These are phyloP conservation scores for Mycotypha africana DNA, from an alignment of 371 early-diverging fungal genomes.

Conservation along the genomic window DNA sequence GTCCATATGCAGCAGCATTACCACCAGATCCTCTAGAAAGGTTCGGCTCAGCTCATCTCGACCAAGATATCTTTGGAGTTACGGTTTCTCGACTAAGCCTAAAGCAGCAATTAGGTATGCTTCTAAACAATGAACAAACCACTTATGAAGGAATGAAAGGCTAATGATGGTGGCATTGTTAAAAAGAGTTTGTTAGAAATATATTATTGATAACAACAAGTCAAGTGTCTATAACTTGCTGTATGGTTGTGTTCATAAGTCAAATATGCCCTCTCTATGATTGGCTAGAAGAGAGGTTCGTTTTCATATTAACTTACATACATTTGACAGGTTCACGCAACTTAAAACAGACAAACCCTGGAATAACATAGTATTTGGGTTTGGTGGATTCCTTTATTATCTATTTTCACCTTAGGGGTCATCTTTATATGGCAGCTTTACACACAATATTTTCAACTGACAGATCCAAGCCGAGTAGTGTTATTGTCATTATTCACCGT, in stretches of 20 bases:
- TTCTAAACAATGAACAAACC: background rate
- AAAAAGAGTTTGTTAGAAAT: constrained; percentile 18
- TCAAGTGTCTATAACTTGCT: constrained; percentile 55
- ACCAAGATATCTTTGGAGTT: constrained; percentile 22
- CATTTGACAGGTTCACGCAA: no score
- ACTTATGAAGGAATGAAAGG: background rate
- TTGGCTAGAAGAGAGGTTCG: constrained; percentile 13
- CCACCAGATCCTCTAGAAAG: constrained; percentile 17
- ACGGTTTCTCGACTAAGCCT: constrained; percentile 14
- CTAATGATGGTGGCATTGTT: background rate
- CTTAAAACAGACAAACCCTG: no score
- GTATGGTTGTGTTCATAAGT: constrained; percentile 7
- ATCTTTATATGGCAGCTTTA: constrained; percentile 16
- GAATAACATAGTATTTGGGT: constrained; percentile 4
- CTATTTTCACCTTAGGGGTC: constrained; percentile 1
- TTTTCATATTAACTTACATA: no score
- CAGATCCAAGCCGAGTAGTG: no score
- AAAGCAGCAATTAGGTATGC: constrained; percentile 15
- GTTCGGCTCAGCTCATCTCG: constrained; percentile 18
- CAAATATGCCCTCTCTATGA: constrained; percentile 16
- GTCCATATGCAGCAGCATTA: no score
- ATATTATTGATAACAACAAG: constrained; percentile 25
- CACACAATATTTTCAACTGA: constrained; percentile 10
- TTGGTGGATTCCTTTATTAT: constrained; percentile 16
- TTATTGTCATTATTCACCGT: background rate